Conservation (phyloP, 352 stramenopile genomes). For the Sclerospora graminicola region DNA sequence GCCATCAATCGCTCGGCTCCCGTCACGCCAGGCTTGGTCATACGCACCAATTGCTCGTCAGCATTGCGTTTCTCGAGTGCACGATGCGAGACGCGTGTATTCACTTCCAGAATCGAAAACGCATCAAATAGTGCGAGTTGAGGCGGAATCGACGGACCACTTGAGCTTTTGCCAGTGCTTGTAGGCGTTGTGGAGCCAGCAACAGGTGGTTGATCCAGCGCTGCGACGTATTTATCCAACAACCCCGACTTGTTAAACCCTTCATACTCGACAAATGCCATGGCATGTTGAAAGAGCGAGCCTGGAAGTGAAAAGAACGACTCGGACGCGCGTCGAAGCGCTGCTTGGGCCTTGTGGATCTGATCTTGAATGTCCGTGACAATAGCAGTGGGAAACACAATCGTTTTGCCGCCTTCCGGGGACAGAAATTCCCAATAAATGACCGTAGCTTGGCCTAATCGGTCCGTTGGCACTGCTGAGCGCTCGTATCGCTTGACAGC, state of each 20-base stretch:
- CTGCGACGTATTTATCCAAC: conserved; percentile 70
- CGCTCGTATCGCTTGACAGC: conserved; percentile 79
- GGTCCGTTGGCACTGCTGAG: conserved; percentile 50
- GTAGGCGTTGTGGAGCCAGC: conserved; percentile 10
- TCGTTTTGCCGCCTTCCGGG: conserved; percentile 36
- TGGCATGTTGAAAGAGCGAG: conserved; percentile 60
- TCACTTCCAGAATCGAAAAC: conserved; percentile 84
- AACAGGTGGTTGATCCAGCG: conserved; percentile 42
- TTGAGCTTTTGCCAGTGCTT: conserved; percentile 21
- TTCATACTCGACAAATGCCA: conserved; percentile 51
- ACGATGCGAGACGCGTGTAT: conserved; percentile 59
- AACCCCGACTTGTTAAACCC: conserved; percentile 63
- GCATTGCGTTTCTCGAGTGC: conserved; percentile 33
- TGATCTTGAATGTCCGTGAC: conserved; percentile 42
- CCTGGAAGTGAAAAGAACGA: conserved; percentile 25
- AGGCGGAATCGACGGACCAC: conserved; percentile 34
- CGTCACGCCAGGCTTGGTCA: conserved; percentile 33
- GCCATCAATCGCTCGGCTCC: conserved; percentile 25
- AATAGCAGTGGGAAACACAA: conserved; percentile 55
- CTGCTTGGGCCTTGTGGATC: conserved; percentile 52
- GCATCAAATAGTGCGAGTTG: conserved; percentile 75
- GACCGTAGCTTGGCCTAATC: conserved; percentile 57
- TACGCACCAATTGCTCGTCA: conserved; percentile 24
- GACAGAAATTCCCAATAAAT: conserved; percentile 84
- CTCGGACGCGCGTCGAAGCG: conserved; percentile 16